A percentile compares a stretch with the other conserved stretches of the same genome.
Conservation (phyloP, 441 rosid species). For the Lepidium campestre region DNA sequence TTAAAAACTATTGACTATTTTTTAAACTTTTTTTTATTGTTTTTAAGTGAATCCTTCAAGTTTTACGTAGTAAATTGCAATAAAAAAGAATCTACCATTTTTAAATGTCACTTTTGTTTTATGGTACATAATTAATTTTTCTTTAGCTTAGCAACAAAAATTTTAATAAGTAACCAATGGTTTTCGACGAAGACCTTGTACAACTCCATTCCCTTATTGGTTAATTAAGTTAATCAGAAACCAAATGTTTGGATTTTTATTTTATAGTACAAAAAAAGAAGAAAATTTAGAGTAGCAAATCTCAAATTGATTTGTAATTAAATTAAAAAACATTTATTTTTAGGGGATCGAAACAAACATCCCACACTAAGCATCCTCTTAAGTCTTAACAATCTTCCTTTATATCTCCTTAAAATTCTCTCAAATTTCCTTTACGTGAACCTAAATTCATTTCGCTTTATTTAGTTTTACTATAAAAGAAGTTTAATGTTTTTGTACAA, state of each 20-base stretch:
- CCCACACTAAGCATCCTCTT: slow-evolving; percentile 17
- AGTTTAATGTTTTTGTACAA: no score
- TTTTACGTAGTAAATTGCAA: no score
- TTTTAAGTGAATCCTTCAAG: no score
- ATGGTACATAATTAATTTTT: no score
- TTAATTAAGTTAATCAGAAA: neutral
- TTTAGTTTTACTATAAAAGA: neutral
- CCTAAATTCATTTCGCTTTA: slow-evolving; percentile 10
- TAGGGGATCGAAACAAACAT: slow-evolving; percentile 14
- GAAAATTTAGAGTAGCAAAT: neutral
- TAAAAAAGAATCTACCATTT: no score
- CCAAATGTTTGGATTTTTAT: neutral
- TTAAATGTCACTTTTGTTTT: no score
- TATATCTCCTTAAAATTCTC: slow-evolving; percentile 20
- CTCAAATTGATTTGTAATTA: neutral
- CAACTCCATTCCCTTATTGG: neutral
- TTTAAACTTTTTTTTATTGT: no score
- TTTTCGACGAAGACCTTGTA: neutral
- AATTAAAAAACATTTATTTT: neutral
- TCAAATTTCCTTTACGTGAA: slow-evolving; percentile 24
- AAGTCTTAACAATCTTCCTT: slow-evolving; percentile 21
- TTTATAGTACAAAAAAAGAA: neutral
- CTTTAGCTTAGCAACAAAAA: neutral
- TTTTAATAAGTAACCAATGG: neutral
- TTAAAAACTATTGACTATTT: no score